These are phyloP conservation scores for Eleusine indica DNA, from an alignment of 176 grass and related monocot species.

Conservation along the genomic window DNA sequence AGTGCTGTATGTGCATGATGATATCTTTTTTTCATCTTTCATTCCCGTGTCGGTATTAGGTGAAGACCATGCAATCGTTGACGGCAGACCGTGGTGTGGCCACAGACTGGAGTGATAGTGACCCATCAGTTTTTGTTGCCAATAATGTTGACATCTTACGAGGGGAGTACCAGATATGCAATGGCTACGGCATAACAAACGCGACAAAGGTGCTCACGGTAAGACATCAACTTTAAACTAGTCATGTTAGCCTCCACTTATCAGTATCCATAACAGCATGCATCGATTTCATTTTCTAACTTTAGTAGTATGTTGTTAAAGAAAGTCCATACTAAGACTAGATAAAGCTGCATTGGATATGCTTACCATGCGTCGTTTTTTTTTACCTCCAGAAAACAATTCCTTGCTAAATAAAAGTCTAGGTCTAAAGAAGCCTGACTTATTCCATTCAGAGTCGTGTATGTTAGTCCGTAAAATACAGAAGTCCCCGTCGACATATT, in stretches of 20 bases:
- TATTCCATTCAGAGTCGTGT: neutral
- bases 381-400: too few relatives aligned
- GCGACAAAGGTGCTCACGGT: constrained; percentile 51
- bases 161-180: constrained; percentile 73
- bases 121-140: constrained; percentile 63
- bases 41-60: neutral
- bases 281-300: neutral
- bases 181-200: constrained; percentile 55
- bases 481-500: neutral
- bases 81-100: constrained; percentile 44
- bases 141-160: constrained; percentile 28
- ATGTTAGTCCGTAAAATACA: neutral
- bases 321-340: too few relatives aligned
- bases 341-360: too few relatives aligned
- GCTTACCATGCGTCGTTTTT: too few relatives aligned
- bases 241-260: neutral
- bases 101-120: constrained; percentile 58
- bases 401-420: too few relatives aligned
- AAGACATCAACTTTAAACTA: neutral
- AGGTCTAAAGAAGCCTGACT: neutral
- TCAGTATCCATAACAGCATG: neutral
- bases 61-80: constrained; percentile 40
- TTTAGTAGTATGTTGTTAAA: too few relatives aligned
- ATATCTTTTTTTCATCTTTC: neutral
- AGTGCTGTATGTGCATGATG: too few relatives aligned